phyloP scores from a whole-genome alignment of 2,329 filamentous ascomycete genomes.

The Bretziella fagacearum region DNA sequence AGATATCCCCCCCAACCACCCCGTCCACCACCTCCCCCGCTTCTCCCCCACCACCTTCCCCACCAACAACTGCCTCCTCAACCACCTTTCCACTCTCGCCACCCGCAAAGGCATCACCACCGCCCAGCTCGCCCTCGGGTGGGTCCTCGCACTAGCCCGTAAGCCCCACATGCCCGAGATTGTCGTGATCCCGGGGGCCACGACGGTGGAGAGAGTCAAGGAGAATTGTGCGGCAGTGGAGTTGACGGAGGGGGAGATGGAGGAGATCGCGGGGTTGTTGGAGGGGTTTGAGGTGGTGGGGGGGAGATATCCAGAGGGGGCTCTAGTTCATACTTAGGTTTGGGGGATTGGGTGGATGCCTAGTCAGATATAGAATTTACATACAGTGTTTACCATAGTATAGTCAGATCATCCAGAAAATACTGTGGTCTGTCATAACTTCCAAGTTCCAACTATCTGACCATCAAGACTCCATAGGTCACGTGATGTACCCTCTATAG shows the following conservation, averaged over 20 bases:
- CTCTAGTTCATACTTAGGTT: slow-evolving; percentile 24
- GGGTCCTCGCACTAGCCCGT: slow-evolving; percentile 35
- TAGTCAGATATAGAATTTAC: neutral
- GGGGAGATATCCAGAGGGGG: slow-evolving; percentile 28
- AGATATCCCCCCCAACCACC: slow-evolving; percentile 39
- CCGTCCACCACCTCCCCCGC: slow-evolving; percentile 32
- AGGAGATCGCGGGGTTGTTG: slow-evolving; percentile 33
- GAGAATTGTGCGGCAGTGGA: slow-evolving; percentile 41
- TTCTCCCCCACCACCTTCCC: slow-evolving; percentile 47
- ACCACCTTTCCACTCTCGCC: slow-evolving; percentile 40
- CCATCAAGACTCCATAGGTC: neutral
- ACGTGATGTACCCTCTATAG: too few relatives aligned
- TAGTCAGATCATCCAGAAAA: too few relatives aligned
- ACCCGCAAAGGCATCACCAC: slow-evolving; percentile 41
- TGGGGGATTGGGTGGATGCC: neutral
- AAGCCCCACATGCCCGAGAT: slow-evolving; percentile 38
- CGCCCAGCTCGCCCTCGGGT: slow-evolving; percentile 49
- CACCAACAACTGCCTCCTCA: slow-evolving; percentile 45
- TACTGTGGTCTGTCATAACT: too few relatives aligned
- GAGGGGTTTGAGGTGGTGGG: slow-evolving; percentile 32
- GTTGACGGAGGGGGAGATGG: slow-evolving; percentile 33
- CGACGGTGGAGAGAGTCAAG: slow-evolving; percentile 35
- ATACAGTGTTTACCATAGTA: neutral
- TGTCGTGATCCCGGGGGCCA: slow-evolving; percentile 51
- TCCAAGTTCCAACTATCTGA: neutral